Conservation (phyloP, 2,329 filamentous ascomycete genomes). For the Trichophyton schoenleinii region DNA sequence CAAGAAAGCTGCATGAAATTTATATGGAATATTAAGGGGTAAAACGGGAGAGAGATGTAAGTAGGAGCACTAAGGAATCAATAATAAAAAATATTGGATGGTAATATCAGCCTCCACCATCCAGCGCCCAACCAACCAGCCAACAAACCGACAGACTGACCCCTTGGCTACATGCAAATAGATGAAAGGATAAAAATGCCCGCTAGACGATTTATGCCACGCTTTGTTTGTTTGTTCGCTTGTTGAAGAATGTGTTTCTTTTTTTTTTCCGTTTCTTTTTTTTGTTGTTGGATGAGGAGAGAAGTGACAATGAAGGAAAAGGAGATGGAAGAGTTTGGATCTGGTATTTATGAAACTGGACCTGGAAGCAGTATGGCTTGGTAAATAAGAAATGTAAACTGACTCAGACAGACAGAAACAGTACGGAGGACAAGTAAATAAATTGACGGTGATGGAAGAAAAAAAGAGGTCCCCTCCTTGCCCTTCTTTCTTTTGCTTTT, state of each 20-base stretch:
- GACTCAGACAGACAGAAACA: neutral
- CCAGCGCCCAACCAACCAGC: neutral
- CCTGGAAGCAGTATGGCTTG: neutral
- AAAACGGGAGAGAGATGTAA: neutral
- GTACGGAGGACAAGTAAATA: neutral
- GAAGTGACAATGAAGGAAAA: neutral
- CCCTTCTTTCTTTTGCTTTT: neutral
- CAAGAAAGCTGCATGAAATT: neutral
- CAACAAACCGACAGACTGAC: neutral
- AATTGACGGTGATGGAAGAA: neutral
- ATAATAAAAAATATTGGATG: neutral
- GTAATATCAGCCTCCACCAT: slow-evolving; percentile 1
- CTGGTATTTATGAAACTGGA: slow-evolving; percentile 3
- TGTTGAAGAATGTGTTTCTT: no score
- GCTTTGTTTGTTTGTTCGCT: neutral
- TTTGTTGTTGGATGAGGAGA: no score
- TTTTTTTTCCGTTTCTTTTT: no score
- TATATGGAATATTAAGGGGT: neutral
- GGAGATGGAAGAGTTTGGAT: neutral
- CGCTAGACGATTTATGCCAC: neutral
- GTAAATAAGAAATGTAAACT: neutral
- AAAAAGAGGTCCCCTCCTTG: neutral
- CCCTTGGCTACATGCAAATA: slow-evolving; percentile 1
- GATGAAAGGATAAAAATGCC: neutral
- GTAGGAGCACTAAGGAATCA: neutral